Evolutionary conservation across 2,329 filamentous ascomycete genomes (phyloP), one percentile per base, ranked within the genome.

Genomic region (Stachybotrys chlorohalonatus): DNA sequence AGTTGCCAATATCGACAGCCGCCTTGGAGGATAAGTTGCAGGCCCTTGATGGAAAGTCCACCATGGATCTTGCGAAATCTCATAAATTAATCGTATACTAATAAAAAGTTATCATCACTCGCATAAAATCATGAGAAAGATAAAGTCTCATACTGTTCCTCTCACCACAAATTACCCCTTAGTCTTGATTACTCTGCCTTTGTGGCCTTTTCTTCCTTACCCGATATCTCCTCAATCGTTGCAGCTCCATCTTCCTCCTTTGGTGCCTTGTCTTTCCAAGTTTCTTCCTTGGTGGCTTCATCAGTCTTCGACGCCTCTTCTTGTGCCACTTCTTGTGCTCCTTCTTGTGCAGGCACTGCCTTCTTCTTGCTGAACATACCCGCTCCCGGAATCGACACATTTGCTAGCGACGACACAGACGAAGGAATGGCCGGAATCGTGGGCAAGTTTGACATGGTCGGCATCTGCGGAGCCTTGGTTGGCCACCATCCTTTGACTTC

Each of bases 401-500:
- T 60, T 11, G 65, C 63, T 1, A 69, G 49, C 0, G 66, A 67
- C 0, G 67, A 69, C 0, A 69, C 63, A 0, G 67, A 62, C 2
- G 56, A 53, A 0, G 61, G 61, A 1, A 68, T 66, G 1, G 49
- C 56, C 1, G 70, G 70, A 51, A 73, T 61, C 46, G 32, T 52
- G 0, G 69, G 70, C 47, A 68, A 58, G 8, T 58, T 62, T 9
- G 71, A 70, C 59, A 73, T 70, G 17, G 57, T 61, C 1, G 70
- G 69, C 54, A 71, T 67, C 15, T 61, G 58, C 1, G 68, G 66
- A 36, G 71, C 66, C 59, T 71, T 77, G 52, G 66, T 68, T 4
- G 77, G 77, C 49, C 76, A 67, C 62, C 74, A 79, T 0, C 73
- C 73, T 53, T 70, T 73, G 4, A 77, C 68, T 1, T 68, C 75